Base-by-base conservation (phyloP, 805 yeast species). In the Trichomonascus vanleenenianus region DNA sequence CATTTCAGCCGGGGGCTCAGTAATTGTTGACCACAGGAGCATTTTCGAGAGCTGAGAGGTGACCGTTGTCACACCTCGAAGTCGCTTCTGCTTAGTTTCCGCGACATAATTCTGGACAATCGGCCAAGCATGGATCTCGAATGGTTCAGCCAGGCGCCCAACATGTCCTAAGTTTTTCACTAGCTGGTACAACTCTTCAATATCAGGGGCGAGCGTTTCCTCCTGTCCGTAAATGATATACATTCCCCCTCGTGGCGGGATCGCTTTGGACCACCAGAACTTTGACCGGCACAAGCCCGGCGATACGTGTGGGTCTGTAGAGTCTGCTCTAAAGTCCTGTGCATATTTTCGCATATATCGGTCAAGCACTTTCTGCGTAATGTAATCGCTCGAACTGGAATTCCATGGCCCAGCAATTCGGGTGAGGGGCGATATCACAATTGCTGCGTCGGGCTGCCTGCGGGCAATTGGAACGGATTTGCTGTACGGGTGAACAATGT, bases 81-180 rank as follows among this genome's bases (percentile, higher is more conserved):
- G 72, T 45, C 74, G 67, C 43, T 67, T 73, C 22, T 67, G 71
- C 38, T 66, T 64, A 3, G 62, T 57, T 39, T 71, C 64, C 40
- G 73, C 78, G 2, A 72, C 57, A 39, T 61, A 61, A 43, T 68
- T 67, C 2, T 61, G 57, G 3, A 70, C 47, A 25, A 75, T 56
- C 7, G 77, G 78, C 79, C 79, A 75, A 15, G 72, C 64, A 48
- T 75, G 80, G 2, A 70, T 55, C 44, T 63, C 67, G 27, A 63
- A 59, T 2, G 53, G 54, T 35, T 61, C 64, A 19, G 35, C 19
- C 3, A 16, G 10, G 10, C 43, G 43, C 15, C 19, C 38, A 4
- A 34, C 38, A 18, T 18, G 38, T 10, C 38, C 38, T 20, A 34
- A 10, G 10, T 38, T 22, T 47, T 66, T 38, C 12, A 69, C 51